Evolutionary conservation across 1,284 basidiomycete genomes (phyloP), one percentile per base, ranked within the genome.

Genomic region (Moniliophthora roreri): DNA sequence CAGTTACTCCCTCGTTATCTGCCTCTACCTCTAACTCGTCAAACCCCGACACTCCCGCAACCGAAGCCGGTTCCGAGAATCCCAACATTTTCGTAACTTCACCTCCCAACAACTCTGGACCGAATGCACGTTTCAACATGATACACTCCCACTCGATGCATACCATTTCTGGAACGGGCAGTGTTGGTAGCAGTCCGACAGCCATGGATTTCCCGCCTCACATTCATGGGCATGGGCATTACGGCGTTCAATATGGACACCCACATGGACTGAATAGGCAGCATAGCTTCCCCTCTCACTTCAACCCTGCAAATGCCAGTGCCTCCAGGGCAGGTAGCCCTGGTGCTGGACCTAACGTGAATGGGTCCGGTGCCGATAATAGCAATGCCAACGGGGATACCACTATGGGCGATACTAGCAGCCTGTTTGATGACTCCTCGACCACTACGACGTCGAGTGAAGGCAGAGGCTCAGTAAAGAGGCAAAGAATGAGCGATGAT

Each of bases 81-180:
- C 86, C 86, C 7, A 85, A 87, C 61, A 89, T 90, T 57, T 85
- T 79, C 63, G 75, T 90, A 59, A 89, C 85, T 1, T 84, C 84
- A 0, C 86, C 87, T 2, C 75, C 72, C 6, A 3, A 68, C 74
- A 26, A 66, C 76, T 1, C 68, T 68, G 5, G 67, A 72, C 3
- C 64, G 70, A 52, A 56, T 71, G 57, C 60, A 63, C 57, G 65
- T 69, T 57, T 68, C 75, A 50, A 74, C 1, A 57, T 74, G 21
- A 69, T 69, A 16, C 72, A 74, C 64, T 67, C 54, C 54, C 52
- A 16, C 58, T 63, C 38, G 21, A 35, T 21, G 15, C 37, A 0
- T 53, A 57, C 40, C 23, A 51, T 44, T 52, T 39, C 52, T 42
- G 16, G 11, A 54, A 20, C 56, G 53, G 9, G 61, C 58, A 81